These are phyloP conservation scores for Dactylellina parvicollis DNA, from an alignment of 2,329 filamentous ascomycete genomes.

Conservation along the genomic window DNA sequence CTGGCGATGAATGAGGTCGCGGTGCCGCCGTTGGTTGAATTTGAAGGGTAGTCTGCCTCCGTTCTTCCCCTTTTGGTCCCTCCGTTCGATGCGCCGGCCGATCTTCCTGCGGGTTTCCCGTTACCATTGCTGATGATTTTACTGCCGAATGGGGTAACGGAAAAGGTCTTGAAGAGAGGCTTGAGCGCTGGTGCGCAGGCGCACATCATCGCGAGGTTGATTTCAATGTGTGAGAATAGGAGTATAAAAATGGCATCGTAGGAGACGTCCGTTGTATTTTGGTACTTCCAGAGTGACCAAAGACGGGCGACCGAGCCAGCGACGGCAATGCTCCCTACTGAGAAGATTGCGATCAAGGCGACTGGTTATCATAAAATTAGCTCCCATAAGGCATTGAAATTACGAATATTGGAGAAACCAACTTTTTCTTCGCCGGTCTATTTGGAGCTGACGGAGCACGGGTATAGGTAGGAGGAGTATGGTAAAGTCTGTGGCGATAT, in stretches of 20 bases:
- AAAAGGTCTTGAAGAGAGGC: constrained; percentile 46
- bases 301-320: constrained; percentile 33
- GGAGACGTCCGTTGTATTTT: constrained; percentile 41
- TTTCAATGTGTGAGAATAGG: constrained; percentile 57
- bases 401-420: background rate
- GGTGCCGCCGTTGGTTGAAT: background rate
- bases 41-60: background rate
- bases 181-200: constrained; percentile 57
- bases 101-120: constrained; percentile 58
- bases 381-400: background rate
- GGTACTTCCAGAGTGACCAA: constrained; percentile 46
- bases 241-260: constrained; percentile 52
- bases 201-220: constrained; percentile 56
- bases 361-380: constrained; percentile 10
- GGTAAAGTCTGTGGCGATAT: constrained; percentile 64
- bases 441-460: constrained; percentile 64
- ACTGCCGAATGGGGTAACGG: constrained; percentile 29
- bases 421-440: constrained; percentile 61
- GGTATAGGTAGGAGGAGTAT: constrained; percentile 65
- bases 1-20: constrained; percentile 20
- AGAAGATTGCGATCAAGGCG: constrained; percentile 30
- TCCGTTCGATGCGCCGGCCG: constrained; percentile 65
- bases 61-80: background rate
- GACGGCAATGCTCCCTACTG: constrained; percentile 28
- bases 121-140: background rate